Conservation (phyloP, 768 basidiomycete species). For the Naganishia vishniacii region DNA sequence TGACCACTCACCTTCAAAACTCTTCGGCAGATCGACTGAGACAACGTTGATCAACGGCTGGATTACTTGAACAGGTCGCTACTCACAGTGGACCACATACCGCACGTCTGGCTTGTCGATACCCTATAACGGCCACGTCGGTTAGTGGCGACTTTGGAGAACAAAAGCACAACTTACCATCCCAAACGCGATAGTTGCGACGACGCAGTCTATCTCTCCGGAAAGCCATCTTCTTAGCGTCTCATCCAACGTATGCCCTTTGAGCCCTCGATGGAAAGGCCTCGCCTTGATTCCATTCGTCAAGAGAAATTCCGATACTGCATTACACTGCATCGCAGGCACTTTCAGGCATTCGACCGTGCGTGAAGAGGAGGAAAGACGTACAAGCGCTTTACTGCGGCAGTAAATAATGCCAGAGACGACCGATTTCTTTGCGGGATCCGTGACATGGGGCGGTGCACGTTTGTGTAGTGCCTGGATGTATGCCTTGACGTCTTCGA, state of each 20-base stretch:
- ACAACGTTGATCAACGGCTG: not conserved
- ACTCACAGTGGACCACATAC: slow-evolving; percentile 47
- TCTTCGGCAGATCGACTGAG: slow-evolving; percentile 43
- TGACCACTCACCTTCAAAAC: slow-evolving; percentile 42
- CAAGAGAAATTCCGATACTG: slow-evolving; percentile 33
- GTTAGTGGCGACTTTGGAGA: not conserved
- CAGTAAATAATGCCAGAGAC: slow-evolving; percentile 47
- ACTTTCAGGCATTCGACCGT: not conserved
- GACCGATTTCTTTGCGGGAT: slow-evolving; percentile 23
- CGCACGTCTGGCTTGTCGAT: slow-evolving; percentile 49
- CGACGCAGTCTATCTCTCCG: slow-evolving; percentile 22
- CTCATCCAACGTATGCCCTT: slow-evolving; percentile 24
- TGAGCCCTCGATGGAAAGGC: slow-evolving; percentile 38
- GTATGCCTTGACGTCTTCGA: slow-evolving; percentile 40
- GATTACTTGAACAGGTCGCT: no score
- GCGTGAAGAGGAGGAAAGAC: slow-evolving; percentile 1
- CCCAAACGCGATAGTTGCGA: slow-evolving; percentile 48
- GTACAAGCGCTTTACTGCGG: slow-evolving; percentile 34
- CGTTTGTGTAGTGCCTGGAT: slow-evolving; percentile 32
- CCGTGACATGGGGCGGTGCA: slow-evolving; percentile 21
- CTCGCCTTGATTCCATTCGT: slow-evolving; percentile 36
- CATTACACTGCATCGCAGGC: slow-evolving; percentile 37
- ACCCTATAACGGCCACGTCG: slow-evolving; percentile 31
- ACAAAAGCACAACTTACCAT: slow-evolving; percentile 39
- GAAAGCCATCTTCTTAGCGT: slow-evolving; percentile 35